A percentile compares a stretch with the other conserved stretches of the same genome.
Evolutionary conservation across 78 protist species (phyloP).

Genomic region (Chrysochromulina tobinii): DNA sequence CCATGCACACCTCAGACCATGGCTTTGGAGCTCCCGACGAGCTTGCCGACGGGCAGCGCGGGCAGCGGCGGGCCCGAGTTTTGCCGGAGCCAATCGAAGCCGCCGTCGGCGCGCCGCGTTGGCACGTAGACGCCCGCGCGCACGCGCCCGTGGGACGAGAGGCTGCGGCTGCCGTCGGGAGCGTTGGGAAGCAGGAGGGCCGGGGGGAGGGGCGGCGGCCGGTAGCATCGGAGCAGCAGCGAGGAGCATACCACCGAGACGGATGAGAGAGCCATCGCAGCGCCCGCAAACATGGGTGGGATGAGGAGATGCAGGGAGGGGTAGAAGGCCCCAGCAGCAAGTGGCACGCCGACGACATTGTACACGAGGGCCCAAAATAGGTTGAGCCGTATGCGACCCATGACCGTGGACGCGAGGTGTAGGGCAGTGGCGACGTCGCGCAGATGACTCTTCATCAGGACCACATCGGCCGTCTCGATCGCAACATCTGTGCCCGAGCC

Average conservation of each 20-base stretch:
- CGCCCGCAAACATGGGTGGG: slow-evolving; percentile 88
- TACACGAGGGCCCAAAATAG: slow-evolving; percentile 90
- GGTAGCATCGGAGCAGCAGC: not conserved
- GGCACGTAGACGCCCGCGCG: too few relatives aligned
- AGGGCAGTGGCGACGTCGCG: slow-evolving; percentile 79
- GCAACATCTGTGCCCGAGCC: slow-evolving; percentile 88
- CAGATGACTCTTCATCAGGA: slow-evolving; percentile 64
- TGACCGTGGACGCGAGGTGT: slow-evolving; percentile 62
- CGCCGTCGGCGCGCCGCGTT: too few relatives aligned
- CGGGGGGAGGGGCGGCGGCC: not conserved
- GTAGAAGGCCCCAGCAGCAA: slow-evolving; percentile 77
- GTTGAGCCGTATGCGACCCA: slow-evolving; percentile 78
- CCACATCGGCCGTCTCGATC: slow-evolving; percentile 88
- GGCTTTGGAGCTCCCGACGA: too few relatives aligned
- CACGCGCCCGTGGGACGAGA: too few relatives aligned
- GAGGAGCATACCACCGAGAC: slow-evolving; percentile 67
- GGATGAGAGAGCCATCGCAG: slow-evolving; percentile 90
- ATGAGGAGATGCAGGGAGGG: slow-evolving; percentile 44
- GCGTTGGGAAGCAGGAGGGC: too few relatives aligned
- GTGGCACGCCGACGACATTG: slow-evolving; percentile 78
- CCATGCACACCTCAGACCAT: too few relatives aligned
- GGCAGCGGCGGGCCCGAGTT: too few relatives aligned
- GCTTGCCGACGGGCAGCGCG: too few relatives aligned
- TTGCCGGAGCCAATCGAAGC: too few relatives aligned
- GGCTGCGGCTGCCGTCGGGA: too few relatives aligned